These are phyloP conservation scores for Ceriops decandra DNA, from an alignment of 345 rosid genomes.

Conservation along the genomic window DNA sequence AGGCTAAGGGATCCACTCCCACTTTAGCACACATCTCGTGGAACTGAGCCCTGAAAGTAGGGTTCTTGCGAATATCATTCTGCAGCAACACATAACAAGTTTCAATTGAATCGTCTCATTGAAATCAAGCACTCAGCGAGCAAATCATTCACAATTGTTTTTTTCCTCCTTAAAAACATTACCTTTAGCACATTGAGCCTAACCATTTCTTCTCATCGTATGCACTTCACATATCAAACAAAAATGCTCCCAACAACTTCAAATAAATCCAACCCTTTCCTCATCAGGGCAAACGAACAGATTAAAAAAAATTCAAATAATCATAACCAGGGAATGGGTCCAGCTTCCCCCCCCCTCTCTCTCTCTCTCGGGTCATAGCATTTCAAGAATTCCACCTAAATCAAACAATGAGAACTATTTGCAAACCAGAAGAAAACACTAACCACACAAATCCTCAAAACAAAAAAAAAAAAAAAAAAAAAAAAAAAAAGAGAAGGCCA, in stretches of 20 bases:
- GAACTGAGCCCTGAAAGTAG: constrained; percentile 72
- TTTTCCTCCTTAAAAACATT: neutral
- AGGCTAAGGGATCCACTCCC: constrained; percentile 95
- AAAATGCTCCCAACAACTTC: neutral
- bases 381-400: too few species aligned
- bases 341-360: too few species aligned
- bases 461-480: too few species aligned
- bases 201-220: neutral
- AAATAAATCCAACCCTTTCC: neutral
- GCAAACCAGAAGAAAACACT: too few species aligned
- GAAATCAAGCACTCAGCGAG: neutral
- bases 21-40: constrained; percentile 90
- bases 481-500: too few species aligned
- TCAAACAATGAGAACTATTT: too few species aligned
- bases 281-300: neutral
- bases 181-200: neutral
- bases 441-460: too few species aligned
- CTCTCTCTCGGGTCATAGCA: too few species aligned
- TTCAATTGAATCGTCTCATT: constrained; percentile 3
- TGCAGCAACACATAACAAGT: constrained; percentile 28
- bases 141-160: neutral
- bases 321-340: neutral
- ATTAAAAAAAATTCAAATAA: neutral
- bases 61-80: constrained; percentile 84
- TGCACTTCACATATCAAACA: neutral